Evolutionary conservation across 257 asterid species (phyloP), one percentile per base, ranked within the genome.

Genomic region (Linaria vulgaris): DNA sequence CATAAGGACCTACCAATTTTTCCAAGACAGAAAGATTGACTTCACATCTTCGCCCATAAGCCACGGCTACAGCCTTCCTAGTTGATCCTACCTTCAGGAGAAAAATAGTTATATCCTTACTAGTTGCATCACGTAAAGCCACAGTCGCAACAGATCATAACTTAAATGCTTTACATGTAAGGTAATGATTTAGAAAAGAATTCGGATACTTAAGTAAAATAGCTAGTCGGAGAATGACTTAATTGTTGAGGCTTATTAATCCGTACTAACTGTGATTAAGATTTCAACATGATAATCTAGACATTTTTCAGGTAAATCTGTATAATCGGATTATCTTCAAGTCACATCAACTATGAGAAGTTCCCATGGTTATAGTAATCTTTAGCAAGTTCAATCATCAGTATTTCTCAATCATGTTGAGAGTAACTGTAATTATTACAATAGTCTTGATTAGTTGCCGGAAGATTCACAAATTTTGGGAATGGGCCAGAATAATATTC

Each of bases 11-110:
- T 87, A 92, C 97, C 96, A 92, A 78, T 50, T 85, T 85, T 78
- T 92, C 95, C 72, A 92, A 70, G 69, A 89, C 63, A 34, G 82
- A 25, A 58, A 92, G 74, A 75, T 90, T 92, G 59, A 69, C 87
- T 77, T 83, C 87, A 53, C 97, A 87, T 80, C 95, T 87, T 79
- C 72, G 72, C 50, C 97, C 99, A 79, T 87, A 89, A 72, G 91
- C 86, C 65, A 72, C 74, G 48, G 99, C 95, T 62, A 92, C 87
- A 64, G 85, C 70, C 79, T 83, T 89, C 83, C 99, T 82, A 67
- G 97, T 89, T 64, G 81, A 76, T 76, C 99, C 97, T 68, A 87
- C 88, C 99, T 92, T 66, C 79, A 78, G 39, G 71, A 65, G 11
- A 48, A 64, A 71, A 39, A 68, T 8, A 71, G 64, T 51, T 66